These are phyloP conservation scores for Pilaira anomala DNA, from an alignment of 192 early-diverging fungal species.

Conservation along the genomic window DNA sequence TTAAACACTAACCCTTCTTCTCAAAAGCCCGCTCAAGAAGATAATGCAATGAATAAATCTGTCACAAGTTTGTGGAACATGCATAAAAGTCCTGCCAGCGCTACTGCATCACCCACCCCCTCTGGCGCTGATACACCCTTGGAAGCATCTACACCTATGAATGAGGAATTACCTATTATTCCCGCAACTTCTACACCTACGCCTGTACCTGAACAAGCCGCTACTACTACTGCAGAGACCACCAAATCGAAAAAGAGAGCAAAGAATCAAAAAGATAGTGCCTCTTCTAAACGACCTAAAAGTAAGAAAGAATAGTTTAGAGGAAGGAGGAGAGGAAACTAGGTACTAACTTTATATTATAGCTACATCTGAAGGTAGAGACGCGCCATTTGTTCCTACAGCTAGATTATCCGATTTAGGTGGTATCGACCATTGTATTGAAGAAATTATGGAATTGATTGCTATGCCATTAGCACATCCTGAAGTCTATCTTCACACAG, in stretches of 20 bases:
- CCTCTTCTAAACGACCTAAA: conserved; percentile 18
- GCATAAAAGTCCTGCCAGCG: conserved; percentile 25
- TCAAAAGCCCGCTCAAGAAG: conserved; percentile 37
- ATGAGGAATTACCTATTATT: conserved; percentile 23
- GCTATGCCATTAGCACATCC: conserved; percentile 92
- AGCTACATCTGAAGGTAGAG: conserved; percentile 19
- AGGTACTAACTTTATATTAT: background rate
- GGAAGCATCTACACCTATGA: conserved; percentile 26
- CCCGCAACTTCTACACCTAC: conserved; percentile 30
- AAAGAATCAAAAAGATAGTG: conserved; percentile 24
- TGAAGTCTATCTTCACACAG: conserved; percentile 88
- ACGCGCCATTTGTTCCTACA: conserved; percentile 32
- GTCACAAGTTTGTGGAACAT: conserved; percentile 53
- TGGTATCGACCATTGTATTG: conserved; percentile 88
- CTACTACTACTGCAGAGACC: conserved; percentile 6
- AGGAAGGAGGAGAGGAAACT: background rate
- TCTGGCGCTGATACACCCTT: conserved; percentile 29
- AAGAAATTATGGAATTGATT: conserved; percentile 88
- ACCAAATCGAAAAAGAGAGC: conserved; percentile 39
- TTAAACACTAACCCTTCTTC: background rate
- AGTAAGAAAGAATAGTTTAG: conserved; percentile 20
- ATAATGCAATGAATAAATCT: conserved; percentile 59
- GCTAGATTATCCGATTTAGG: conserved; percentile 76
- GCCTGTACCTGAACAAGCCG: conserved; percentile 27
- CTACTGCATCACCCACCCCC: conserved; percentile 17